Base-by-base conservation (phyloP, 257 asterid species). In the Solanum bulbocastanum region DNA sequence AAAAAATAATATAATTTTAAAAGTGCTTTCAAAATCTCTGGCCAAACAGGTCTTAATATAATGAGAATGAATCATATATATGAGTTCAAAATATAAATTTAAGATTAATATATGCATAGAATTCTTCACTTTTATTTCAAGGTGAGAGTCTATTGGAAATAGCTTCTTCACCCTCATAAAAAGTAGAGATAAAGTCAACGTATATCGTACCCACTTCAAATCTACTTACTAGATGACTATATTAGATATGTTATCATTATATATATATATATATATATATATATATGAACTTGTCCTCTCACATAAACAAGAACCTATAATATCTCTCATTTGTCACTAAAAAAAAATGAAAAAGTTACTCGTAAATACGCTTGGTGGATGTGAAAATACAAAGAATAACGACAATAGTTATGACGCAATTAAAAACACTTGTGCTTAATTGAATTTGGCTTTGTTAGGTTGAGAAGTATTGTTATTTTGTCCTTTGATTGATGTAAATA, bases 401-500 rank as follows among this genome's bases (percentile, higher is more conserved):
- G 25, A 23, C 25, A 25, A 23, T 23, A 14, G 44, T 15, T 37
- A 79, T 12, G 46, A 76, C 65, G 25, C 1, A 14, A 52, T 52
- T 52, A 15, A 52, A 42, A 4, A 42, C 25, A 42, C 62, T 14
- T 25, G 4, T 27, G 66, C 66, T 36, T 27, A 16, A 44, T 79
- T 79, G 40, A 79, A 23, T 44, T 79, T 79, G 40, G 6, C 66
- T 44, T 44, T 44, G 40, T 44, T 27, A 44, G 66, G 85, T 79
- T 79, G 6, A 15, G 66, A 79, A 46, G 25, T 79, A 15, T 5
- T 16, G 18, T 9, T 79, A 16, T 44, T 44, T 25, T 27, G 25
- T 44, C 66, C 13, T 78, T 78, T 78, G 58, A 44, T 44, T 79
- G 85, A 79, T 79, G 85, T 44, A 40, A 14, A 10, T 39, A 75